phyloP scores from a whole-genome alignment of 192 early-diverging fungal genomes.

The Coemansia sp. region DNA sequence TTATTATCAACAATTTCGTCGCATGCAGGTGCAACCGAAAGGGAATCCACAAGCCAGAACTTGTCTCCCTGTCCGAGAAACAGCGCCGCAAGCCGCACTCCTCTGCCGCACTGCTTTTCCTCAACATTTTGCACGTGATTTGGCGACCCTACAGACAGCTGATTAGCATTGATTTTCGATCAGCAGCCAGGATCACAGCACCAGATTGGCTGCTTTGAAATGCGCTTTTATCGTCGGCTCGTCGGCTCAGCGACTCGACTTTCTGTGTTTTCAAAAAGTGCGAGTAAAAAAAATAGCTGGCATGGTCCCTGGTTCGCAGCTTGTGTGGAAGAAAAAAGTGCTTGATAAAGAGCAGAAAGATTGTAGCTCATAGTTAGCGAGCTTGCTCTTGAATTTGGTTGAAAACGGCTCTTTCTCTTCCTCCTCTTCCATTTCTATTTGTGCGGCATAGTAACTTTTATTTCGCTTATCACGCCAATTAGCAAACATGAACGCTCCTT shows the following conservation, averaged over 20 bases:
- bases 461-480: conserved; percentile 29
- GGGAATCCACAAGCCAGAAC: not conserved
- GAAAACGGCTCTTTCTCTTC: conserved; percentile 21
- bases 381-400: conserved; percentile 18
- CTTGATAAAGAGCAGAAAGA: not conserved
- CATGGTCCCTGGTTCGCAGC: conserved; percentile 17
- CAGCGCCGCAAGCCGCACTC: not conserved
- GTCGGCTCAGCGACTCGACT: not conserved
- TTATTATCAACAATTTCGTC: conserved; percentile 12
- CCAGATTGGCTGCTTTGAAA: not conserved
- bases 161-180: not conserved
- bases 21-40: conserved; percentile 1
- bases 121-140: not conserved
- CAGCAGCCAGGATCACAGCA: not conserved
- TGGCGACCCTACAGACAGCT: not conserved
- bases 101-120: too few relatives aligned
- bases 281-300: too few relatives aligned
- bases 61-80: too few relatives aligned
- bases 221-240: not conserved
- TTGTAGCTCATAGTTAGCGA: conserved; percentile 2
- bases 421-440: conserved; percentile 21
- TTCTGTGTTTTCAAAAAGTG: not conserved
- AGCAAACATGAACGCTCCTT: conserved; percentile 55
- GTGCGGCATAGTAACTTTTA: conserved; percentile 32
- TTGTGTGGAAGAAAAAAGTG: not conserved